These are phyloP conservation scores for Ceratocystis destructans DNA, from an alignment of 2,329 filamentous ascomycete species.

Conservation along the genomic window DNA sequence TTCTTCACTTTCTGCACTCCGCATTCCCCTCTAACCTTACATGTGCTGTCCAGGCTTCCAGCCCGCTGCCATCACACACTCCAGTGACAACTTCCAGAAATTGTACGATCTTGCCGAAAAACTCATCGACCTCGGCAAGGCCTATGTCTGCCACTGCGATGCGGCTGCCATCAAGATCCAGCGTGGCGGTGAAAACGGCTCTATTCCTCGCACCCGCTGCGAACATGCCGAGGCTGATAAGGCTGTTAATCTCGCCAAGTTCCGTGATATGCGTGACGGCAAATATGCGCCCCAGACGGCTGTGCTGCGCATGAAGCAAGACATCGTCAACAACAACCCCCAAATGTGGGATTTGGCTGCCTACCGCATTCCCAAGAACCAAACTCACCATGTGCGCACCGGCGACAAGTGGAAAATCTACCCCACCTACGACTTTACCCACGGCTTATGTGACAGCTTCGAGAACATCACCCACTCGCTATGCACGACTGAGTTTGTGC, in stretches of 20 bases:
- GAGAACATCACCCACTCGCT: constrained; percentile 85
- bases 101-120: constrained; percentile 83
- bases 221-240: constrained; percentile 60
- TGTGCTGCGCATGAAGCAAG: constrained; percentile 85
- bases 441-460: constrained; percentile 83
- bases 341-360: constrained; percentile 95
- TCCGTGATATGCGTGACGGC: constrained; percentile 80
- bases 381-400: constrained; percentile 61
- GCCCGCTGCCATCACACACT: constrained; percentile 67
- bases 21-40: not conserved
- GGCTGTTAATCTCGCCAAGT: constrained; percentile 67
- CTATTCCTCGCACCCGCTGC: constrained; percentile 63
- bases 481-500: constrained; percentile 85
- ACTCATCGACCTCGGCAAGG: constrained; percentile 55
- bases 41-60: constrained; percentile 40
- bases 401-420: constrained; percentile 82
- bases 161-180: constrained; percentile 75
- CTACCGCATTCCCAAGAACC: constrained; percentile 66
- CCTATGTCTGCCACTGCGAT: constrained; percentile 80
- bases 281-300: constrained; percentile 77
- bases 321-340: constrained; percentile 69
- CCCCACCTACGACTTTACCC: constrained; percentile 85
- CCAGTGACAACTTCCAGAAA: constrained; percentile 77
- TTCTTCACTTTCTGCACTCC: not conserved
- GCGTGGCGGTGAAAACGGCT: constrained; percentile 60